Evolutionary conservation across 768 basidiomycete genomes (phyloP), one percentile per base, ranked within the genome.

Genomic region (Daedaleopsis sinensis): DNA sequence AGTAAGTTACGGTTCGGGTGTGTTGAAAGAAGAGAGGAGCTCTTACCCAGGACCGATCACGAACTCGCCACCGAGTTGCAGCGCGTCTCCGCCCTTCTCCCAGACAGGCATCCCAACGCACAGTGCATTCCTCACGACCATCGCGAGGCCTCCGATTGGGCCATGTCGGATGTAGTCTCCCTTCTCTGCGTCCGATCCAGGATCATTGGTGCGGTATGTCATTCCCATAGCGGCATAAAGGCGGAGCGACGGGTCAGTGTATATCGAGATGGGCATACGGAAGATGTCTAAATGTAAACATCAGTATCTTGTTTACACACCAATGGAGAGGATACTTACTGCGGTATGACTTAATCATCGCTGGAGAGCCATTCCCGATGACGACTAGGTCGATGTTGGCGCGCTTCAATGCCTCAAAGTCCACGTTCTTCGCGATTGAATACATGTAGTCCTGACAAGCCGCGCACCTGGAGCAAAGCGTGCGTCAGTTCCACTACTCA

Each of bases 1-100:
- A 4, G 46, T 24, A 7, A 6, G 13, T 23, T 27, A 24, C 7
- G 47, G 6, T 27, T 11, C 47, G 13, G 9, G 21, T 2, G 23
- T 11, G 23, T 10, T 10, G 19, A 49, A 10, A 42, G 7, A 15
- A 9, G 19, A 21, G 19, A 69, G 7, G 7, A 7, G 27, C 3
- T 32, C 80, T 63, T 63, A 86, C 84, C 84, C 85, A 10, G 85
- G 85, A 15, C 84, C 85, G 16, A 91, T 78, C 24, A 91, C 82
- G 70, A 96, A 96, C 77, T 98, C 96, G 23, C 95, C 96, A 11
- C 95, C 95, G 19, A 96, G 79, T 73, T 96, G 93, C 44, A 81
- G 74, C 46, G 87, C 72, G 67, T 94, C 87, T 0, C 93, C 93
- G 3, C 88, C 89, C 61, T 84, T 85, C 76, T 88, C 88, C 86